A percentile compares a stretch with the other conserved stretches of the same genome.
These are phyloP conservation scores for Scheffersomyces cryptocercus DNA, from an alignment of 1,139 yeast species.

Conservation along the genomic window DNA sequence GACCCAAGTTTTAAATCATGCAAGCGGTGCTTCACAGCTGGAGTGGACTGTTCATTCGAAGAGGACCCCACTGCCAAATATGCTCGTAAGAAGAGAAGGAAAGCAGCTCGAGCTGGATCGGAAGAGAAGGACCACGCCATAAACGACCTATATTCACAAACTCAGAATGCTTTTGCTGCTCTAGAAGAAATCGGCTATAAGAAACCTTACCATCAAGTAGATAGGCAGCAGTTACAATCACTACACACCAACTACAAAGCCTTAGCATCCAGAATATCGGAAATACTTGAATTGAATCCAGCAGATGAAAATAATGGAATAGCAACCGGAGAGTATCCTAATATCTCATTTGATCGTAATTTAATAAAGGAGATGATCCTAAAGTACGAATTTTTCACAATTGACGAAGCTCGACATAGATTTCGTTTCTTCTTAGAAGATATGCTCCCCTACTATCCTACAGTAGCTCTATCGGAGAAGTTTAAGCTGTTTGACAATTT, in stretches of 20 bases:
- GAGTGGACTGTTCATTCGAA: slow-evolving; percentile 48
- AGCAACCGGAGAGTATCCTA: slow-evolving; percentile 26
- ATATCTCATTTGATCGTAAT: slow-evolving; percentile 40
- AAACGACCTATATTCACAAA: slow-evolving; percentile 22
- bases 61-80: slow-evolving; percentile 46
- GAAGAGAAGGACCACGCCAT: slow-evolving; percentile 19
- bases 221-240: slow-evolving; percentile 13
- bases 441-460: slow-evolving; percentile 50
- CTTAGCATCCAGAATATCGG: slow-evolving; percentile 11
- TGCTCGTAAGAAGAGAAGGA: slow-evolving; percentile 24
- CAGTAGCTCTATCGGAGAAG: slow-evolving; percentile 39
- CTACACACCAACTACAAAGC: slow-evolving; percentile 13
- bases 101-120: background rate
- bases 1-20: slow-evolving; percentile 47
- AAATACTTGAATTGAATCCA: slow-evolving; percentile 8
- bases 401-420: slow-evolving; percentile 32
- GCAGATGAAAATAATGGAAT: slow-evolving; percentile 2
- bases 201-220: slow-evolving; percentile 14
- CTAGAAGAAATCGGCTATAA: slow-evolving; percentile 9
- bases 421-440: slow-evolving; percentile 36
- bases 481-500: slow-evolving; percentile 39
- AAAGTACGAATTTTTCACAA: slow-evolving; percentile 17
- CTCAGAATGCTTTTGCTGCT: slow-evolving; percentile 16
- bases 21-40: slow-evolving; percentile 46
- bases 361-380: slow-evolving; percentile 41